Conservation (phyloP, 345 rosid genomes). For the Theobroma cacao region DNA sequence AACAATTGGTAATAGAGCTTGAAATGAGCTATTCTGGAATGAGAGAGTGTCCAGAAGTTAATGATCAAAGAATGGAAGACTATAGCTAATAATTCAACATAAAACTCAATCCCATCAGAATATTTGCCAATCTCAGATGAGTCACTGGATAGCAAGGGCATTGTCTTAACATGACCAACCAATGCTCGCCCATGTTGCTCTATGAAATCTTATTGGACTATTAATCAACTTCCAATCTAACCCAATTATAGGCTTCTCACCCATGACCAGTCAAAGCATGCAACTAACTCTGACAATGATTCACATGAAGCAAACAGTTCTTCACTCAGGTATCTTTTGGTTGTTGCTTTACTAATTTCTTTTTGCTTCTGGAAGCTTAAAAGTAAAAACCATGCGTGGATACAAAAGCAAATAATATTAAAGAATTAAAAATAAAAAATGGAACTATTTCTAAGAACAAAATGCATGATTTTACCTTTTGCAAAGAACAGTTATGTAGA, state of each 20-base stretch:
- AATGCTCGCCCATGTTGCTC: not conserved
- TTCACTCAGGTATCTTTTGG: not conserved
- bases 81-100: conserved; percentile 3
- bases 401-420: not conserved
- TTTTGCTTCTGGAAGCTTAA: not conserved
- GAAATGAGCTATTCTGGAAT: conserved; percentile 78
- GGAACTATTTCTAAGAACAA: not conserved
- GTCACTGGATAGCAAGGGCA: not conserved
- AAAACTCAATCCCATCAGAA: conserved; percentile 1
- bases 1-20: conserved; percentile 70
- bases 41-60: conserved; percentile 17
- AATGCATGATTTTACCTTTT: not conserved
- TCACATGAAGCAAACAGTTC: not conserved
- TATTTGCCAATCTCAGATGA: not conserved
- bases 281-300: not conserved
- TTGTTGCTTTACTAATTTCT: not conserved
- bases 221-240: not conserved
- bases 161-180: not conserved
- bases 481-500: not conserved
- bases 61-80: not conserved
- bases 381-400: not conserved
- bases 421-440: not conserved
- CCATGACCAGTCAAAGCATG: not conserved
- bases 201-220: not conserved
- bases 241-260: not conserved